A percentile compares a stretch with the other conserved stretches of the same genome.
Conservation (phyloP, 176 grass and related monocot species). For the Zoysia japonica region DNA sequence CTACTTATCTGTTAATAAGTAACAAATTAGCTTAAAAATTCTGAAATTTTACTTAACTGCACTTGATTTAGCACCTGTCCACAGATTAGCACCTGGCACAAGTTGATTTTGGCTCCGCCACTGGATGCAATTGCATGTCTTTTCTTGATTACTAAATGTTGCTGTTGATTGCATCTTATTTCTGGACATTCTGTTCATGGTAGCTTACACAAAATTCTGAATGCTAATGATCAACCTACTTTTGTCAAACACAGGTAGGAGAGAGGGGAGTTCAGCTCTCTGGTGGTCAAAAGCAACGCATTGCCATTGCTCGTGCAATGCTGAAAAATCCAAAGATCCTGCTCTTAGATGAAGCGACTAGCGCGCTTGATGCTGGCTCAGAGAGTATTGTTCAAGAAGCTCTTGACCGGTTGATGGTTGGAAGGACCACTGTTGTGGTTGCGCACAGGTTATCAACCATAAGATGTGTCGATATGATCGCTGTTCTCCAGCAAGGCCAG, state of each 20-base stretch:
- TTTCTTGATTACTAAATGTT: not conserved
- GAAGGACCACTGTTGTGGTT: conserved; percentile 70
- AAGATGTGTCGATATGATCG: conserved; percentile 65
- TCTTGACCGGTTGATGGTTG: conserved; percentile 71
- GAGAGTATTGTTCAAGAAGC: conserved; percentile 85
- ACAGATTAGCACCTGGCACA: no score
- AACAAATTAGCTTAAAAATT: no score
- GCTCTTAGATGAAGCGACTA: conserved; percentile 79
- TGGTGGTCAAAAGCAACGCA: conserved; percentile 80
- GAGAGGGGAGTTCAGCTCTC: conserved; percentile 78
- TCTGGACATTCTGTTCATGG: not conserved
- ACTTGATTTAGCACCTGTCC: no score
- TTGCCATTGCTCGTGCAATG: conserved; percentile 88
- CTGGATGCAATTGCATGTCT: not conserved
- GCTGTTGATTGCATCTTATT: not conserved
- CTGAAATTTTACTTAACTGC: no score
- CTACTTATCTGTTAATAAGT: no score
- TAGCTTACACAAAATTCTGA: not conserved
- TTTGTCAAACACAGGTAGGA: conserved; percentile 47
- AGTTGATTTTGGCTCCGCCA: no score
- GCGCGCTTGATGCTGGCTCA: conserved; percentile 71
- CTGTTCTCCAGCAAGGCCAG: conserved; percentile 77
- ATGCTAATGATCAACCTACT: not conserved
- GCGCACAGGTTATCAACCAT: conserved; percentile 77
- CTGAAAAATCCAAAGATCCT: conserved; percentile 78